Conservation (phyloP, 352 stramenopile genomes). For the Pythium guiyangense region DNA sequence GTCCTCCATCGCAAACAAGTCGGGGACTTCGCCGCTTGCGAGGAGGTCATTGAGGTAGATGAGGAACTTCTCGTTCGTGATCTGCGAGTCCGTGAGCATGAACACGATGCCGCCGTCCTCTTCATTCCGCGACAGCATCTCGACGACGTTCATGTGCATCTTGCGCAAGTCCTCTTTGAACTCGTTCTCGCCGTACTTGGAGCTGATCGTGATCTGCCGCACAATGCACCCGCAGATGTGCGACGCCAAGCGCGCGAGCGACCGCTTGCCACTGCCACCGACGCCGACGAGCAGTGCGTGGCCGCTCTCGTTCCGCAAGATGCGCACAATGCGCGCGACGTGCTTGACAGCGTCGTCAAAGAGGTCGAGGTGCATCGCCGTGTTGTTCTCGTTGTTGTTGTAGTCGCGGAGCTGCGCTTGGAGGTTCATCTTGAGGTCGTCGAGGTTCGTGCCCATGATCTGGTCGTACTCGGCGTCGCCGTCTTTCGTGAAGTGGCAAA, state of each 20-base stretch:
- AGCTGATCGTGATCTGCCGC: constrained; percentile 93
- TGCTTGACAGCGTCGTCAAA: constrained; percentile 97
- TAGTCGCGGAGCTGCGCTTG: constrained; percentile 91
- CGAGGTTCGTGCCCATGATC: constrained; percentile 85
- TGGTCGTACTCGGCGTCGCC: constrained; percentile 93
- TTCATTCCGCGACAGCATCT: constrained; percentile 85
- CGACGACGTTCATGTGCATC: constrained; percentile 93
- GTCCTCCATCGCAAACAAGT: constrained; percentile 93
- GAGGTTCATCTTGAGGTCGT: constrained; percentile 88
- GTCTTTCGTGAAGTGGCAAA: constrained; percentile 95
- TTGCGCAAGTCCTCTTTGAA: constrained; percentile 96
- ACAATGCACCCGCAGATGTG: constrained; percentile 92
- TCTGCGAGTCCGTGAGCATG: constrained; percentile 94
- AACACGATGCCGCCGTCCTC: constrained; percentile 90
- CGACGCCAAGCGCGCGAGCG: constrained; percentile 88
- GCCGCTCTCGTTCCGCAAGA: constrained; percentile 85
- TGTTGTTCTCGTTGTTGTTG: constrained; percentile 95
- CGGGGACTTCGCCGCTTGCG: constrained; percentile 91
- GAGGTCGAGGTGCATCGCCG: constrained; percentile 94
- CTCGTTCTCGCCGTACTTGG: constrained; percentile 93
- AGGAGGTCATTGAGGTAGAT: constrained; percentile 96
- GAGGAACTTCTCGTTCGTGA: constrained; percentile 96
- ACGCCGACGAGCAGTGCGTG: constrained; percentile 94
- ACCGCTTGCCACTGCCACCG: constrained; percentile 93
- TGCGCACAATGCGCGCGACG: constrained; percentile 93